Base-by-base conservation (phyloP, 352 stramenopile species). In the Blastocystis hominis region DNA sequence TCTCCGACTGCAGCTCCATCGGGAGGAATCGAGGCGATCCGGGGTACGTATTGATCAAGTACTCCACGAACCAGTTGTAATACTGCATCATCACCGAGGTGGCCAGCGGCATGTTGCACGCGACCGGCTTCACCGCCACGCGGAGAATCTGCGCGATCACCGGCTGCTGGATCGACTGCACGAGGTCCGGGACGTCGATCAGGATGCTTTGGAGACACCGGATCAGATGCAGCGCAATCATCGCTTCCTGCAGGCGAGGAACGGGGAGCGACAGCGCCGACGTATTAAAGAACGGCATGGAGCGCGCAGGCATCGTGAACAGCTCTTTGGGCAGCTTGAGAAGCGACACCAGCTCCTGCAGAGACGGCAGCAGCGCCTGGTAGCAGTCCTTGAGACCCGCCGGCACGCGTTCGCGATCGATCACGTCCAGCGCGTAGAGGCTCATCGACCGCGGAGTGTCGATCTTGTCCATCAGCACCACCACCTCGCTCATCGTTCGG, bases 1-100 rank as follows among this genome's bases (percentile, higher is more conserved):
- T 42, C 9, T 38, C 50, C 42, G 72, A 44, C 42, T 87, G 77
- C 47, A 78, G 44, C 38, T 72, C 53, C 77, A 87, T 61, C n/a
- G 77, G 77, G 17, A 87, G 53, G 54, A 87, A 87, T 17, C 62
- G 62, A 34, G 66, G 62, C 36, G 62, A 78, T n/a, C 77, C 77
- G 38, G 77, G 77, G 36, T 75, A 87, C 36, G 77, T 87, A 42
- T 87, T 87, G 44, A 87, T 77, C 13, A 87, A 56, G 42, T 78
- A 87, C 38, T 87, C 77, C 44, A 87, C 53, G 62, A 87, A 87
- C 62, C 66, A 78, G 55, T 87, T 87, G 40, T 63, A 61, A 34
- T 78, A 87, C 55, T 87, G 77, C 24, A 38, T 36, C 10, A 87
- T 62, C 3, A 46, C 50, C 6, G 61, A 56, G 3, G 47, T n/a